phyloP scores from a whole-genome alignment of 129 eudicot species.

The Arctium minus region DNA sequence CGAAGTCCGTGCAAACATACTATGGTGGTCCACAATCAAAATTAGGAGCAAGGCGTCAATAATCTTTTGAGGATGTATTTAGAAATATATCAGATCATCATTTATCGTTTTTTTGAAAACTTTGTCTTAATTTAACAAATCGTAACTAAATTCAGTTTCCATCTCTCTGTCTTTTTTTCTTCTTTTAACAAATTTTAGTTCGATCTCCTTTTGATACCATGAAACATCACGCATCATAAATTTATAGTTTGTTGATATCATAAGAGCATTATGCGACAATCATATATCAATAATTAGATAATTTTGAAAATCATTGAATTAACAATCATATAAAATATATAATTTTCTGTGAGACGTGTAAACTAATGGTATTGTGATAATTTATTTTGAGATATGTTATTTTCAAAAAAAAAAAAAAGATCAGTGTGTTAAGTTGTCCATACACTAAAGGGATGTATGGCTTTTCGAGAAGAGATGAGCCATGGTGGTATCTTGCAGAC shows the following conservation, averaged over 20 bases:
- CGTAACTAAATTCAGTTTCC: not conserved
- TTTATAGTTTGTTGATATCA: not conserved
- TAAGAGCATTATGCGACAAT: not conserved
- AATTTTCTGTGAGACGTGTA: too few species aligned
- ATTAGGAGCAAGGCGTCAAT: slow-evolving; percentile 3
- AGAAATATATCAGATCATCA: not conserved
- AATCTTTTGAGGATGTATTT: not conserved
- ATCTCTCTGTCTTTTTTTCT: not conserved
- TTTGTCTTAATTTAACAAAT: slow-evolving; percentile 1
- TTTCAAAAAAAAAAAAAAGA: too few species aligned
- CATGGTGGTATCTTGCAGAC: not conserved
- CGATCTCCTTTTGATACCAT: not conserved
- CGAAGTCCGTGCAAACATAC: slow-evolving; percentile 7
- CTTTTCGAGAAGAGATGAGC: not conserved
- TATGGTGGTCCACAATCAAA: slow-evolving; percentile 17
- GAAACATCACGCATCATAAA: not conserved
- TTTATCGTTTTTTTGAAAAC: not conserved
- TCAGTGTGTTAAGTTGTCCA: not conserved
- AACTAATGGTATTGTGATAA: not conserved
- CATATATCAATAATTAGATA: not conserved
- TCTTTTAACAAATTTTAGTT: not conserved
- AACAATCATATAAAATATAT: not conserved
- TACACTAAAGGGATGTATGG: not conserved
- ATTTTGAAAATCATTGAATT: not conserved
- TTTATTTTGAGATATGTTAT: not conserved